A percentile compares a stretch with the other conserved stretches of the same genome.
Conservation (phyloP, 331 rosid genomes). For the Quercus tomentella region DNA sequence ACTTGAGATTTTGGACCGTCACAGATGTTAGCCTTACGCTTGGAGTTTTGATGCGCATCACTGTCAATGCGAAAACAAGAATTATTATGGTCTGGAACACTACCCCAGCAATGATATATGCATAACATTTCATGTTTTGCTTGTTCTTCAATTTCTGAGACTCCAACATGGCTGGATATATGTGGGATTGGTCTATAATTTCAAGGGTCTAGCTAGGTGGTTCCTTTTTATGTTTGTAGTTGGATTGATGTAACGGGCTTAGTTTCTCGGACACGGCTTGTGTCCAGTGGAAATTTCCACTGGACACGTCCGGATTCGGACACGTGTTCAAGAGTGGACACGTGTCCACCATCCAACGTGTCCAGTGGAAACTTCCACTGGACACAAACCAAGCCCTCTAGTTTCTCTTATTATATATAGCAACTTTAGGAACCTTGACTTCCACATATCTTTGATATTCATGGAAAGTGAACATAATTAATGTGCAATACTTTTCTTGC, state of each 20-base stretch:
- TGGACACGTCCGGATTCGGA: no score
- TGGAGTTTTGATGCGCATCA: conserved; percentile 11
- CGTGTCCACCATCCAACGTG: no score
- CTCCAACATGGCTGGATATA: conserved; percentile 17
- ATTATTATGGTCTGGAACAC: conserved; percentile 12
- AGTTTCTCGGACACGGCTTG: no score
- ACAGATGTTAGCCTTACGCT: conserved; percentile 13
- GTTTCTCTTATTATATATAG: neutral
- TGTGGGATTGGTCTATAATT: no score
- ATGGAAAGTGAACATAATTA: neutral
- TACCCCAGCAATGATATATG: conserved; percentile 4
- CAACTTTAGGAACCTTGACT: neutral
- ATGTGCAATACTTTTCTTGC: neutral
- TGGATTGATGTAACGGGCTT: neutral
- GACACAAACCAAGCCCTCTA: no score
- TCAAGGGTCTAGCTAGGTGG: neutral
- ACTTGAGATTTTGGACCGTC: neutral
- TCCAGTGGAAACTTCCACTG: no score
- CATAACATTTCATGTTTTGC: conserved; percentile 23
- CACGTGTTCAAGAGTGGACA: no score
- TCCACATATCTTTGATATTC: neutral
- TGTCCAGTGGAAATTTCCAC: no score
- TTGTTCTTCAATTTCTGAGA: conserved; percentile 15
- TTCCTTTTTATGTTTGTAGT: neutral
- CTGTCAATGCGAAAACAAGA: neutral